Evolutionary conservation across 345 rosid species (phyloP), one percentile per base, ranked within the genome.

Genomic region (Nasturtium officinale): DNA sequence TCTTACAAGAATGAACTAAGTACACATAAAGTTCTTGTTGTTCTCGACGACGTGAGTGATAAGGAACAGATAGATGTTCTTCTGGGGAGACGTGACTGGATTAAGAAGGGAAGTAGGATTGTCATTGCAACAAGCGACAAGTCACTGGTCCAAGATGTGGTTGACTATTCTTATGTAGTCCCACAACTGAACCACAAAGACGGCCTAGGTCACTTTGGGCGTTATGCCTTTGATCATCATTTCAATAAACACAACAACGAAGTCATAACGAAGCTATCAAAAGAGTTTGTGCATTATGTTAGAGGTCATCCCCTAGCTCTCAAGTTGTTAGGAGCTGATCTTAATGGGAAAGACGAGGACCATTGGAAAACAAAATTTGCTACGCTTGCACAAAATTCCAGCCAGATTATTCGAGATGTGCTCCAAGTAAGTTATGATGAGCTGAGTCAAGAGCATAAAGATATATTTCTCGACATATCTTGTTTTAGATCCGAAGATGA

Each of bases 251-350:
- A n/a, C n/a, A n/a, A n/a, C n/a, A n/a, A n/a, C n/a, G n/a, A 2
- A 16, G 37, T 60, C 18, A 55, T 38, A 21, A 4, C 7, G 53
- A 45, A 55, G 32, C 21, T 76, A 3, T 61, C 82, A 0, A 42
- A 46, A 0, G 12, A 13, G 5, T 42, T 73, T 4, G 47, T 70
- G 0, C 9, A 21, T n/a, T 65, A 65, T 42, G 69, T 72, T 3
- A 5, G 57, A 18, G 84, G 86, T 0, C 32, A 76, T 32, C 86
- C 81, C 3, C 26, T 81, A 26, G 82, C 80, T 15, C 75, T 83
- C 21, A 67, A 71, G 52, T 62, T 79, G 6, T 23, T 81, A 20
- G 82, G 83, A 12, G 18, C 26, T 0, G 60, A 29, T 12, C 65
- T 81, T 12, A 3, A 5, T 1, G 20, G 7, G 9, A 61, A 53